Percentiles rank a stretch among this genome's conserved stretches.
Evolutionary conservation across 2,329 filamentous ascomycete species (phyloP).

Genomic region (Xylariaceae sp.): DNA sequence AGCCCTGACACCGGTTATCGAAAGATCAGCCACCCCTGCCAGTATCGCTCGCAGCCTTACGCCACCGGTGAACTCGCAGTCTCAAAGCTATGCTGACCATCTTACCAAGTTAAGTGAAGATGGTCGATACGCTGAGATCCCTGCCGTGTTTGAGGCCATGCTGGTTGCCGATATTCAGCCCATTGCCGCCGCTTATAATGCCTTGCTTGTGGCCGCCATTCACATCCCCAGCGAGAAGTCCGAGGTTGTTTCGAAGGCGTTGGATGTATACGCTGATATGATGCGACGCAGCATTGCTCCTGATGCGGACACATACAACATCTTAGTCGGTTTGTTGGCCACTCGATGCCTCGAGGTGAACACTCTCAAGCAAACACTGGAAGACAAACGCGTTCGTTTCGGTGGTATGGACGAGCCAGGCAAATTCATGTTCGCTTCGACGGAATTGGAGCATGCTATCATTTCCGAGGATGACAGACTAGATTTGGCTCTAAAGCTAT

Average conservation of each 20-base stretch:
- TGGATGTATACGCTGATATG: constrained; percentile 97
- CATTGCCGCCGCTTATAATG: constrained; percentile 85
- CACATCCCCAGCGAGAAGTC: constrained; percentile 73
- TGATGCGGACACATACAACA: constrained; percentile 81
- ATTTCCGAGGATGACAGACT: constrained; percentile 84
- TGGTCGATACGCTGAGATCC: constrained; percentile 80
- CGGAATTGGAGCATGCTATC: constrained; percentile 82
- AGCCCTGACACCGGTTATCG: constrained; percentile 38
- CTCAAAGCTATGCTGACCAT: constrained; percentile 70
- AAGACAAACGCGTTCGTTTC: constrained; percentile 76
- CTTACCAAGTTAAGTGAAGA: constrained; percentile 69
- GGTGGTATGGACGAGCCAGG: constrained; percentile 67
- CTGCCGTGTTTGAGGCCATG: constrained; percentile 86
- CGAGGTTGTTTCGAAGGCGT: constrained; percentile 82
- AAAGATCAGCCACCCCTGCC: constrained; percentile 41
- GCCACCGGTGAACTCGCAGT: constrained; percentile 60
- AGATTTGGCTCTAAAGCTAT: constrained; percentile 78
- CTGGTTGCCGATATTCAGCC: constrained; percentile 77
- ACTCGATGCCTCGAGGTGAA: constrained; percentile 76
- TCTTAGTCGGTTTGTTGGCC: constrained; percentile 78
- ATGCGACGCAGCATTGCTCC: constrained; percentile 77
- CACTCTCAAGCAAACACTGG: constrained; percentile 66
- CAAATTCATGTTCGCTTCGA: constrained; percentile 74
- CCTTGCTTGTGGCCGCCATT: constrained; percentile 79
- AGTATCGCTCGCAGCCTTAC: constrained; percentile 54